A percentile compares a stretch with the other conserved stretches of the same genome.
phyloP scores from a whole-genome alignment of 495 filamentous ascomycete species.

The Penicillium salamii region DNA sequence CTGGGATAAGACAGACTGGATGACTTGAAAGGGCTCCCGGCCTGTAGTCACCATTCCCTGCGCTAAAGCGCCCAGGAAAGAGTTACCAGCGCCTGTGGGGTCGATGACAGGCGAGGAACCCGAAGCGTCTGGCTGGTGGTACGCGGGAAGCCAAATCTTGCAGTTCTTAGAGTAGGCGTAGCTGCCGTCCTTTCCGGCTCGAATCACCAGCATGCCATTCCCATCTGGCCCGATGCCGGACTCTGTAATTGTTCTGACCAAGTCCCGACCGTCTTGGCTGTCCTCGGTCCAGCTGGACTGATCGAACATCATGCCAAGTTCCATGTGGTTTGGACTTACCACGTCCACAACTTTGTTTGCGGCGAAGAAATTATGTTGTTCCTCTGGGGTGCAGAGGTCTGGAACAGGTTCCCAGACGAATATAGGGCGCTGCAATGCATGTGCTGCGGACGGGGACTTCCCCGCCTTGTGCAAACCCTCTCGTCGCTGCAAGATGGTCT shows the following conservation, averaged over 20 bases:
- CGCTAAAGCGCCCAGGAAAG: constrained; percentile 81
- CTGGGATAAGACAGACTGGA: constrained; percentile 31
- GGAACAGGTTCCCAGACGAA: constrained; percentile 97
- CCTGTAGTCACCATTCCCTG: constrained; percentile 66
- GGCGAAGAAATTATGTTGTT: constrained; percentile 69
- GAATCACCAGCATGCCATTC: constrained; percentile 49
- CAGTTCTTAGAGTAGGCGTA: constrained; percentile 42
- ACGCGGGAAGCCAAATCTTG: constrained; percentile 53
- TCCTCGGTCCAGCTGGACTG: constrained; percentile 49
- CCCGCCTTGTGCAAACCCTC: constrained; percentile 31
- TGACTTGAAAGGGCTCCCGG: constrained; percentile 31
- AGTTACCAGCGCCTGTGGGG: constrained; percentile 94
- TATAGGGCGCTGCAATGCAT: constrained; percentile 50
- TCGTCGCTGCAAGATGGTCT: constrained; percentile 54
- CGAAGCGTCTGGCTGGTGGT: constrained; percentile 42
- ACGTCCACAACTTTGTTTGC: constrained; percentile 74
- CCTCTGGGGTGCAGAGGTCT: constrained; percentile 73
- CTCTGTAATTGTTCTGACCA: constrained; percentile 57
- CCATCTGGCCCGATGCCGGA: constrained; percentile 46
- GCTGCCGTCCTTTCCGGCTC: constrained; percentile 59
- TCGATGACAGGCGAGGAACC: constrained; percentile 64
- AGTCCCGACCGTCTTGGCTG: constrained; percentile 45
- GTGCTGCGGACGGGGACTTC: constrained; percentile 19
- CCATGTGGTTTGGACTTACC: constrained; percentile 83
- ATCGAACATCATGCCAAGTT: constrained; percentile 78